Base-by-base conservation (phyloP, 345 rosid species). In the Pistacia vera region DNA sequence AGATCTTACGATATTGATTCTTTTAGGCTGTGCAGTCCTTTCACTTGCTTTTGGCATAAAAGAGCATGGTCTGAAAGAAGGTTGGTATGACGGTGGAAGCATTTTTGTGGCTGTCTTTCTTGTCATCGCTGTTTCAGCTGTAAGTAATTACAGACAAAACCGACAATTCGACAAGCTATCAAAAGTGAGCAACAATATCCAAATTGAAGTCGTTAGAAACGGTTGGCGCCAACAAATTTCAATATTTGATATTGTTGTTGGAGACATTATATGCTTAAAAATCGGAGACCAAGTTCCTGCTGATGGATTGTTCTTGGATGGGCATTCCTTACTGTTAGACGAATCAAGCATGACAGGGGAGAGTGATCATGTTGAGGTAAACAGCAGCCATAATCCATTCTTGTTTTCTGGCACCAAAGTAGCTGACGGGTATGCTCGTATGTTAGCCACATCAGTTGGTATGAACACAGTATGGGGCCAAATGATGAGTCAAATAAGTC, bases 51-150 rank as follows among this genome's bases (percentile, higher is more conserved):
- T 86, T 3, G 95, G 91, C 6, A 88, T 90, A 74, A 87, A 87
- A 68, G 85, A 86, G 56, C 74, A 92, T 11, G 97, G 95, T 10
- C 8, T 78, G 2, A 83, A 82, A 72, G 92, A 89, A 66, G 92
- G 93, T 1, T 92, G 97, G 97, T 88, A 89, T 11, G 95, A 90
- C 25, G 95, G 95, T 11, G 95, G 90, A 38, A 88, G 92, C 83
- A 88, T 89, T 33, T 79, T 86, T 68, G 84, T 90, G 0, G 90
- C 95, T 0, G 85, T 89, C 8, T 85, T 92, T 48, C 81, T 89
- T 2, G 90, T 86, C 35, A 84, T 90, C 30, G 80, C 81, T 0
- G 85, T 88, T 71, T 88, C 95, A 1, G 88, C 93, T 0, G 35
- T 79, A 1, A 92, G 88, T 60, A 88, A 90, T 48, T 83, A 76